Evolutionary conservation across 139 green algal species (phyloP).

Genomic region (Coelastrella sp.): DNA sequence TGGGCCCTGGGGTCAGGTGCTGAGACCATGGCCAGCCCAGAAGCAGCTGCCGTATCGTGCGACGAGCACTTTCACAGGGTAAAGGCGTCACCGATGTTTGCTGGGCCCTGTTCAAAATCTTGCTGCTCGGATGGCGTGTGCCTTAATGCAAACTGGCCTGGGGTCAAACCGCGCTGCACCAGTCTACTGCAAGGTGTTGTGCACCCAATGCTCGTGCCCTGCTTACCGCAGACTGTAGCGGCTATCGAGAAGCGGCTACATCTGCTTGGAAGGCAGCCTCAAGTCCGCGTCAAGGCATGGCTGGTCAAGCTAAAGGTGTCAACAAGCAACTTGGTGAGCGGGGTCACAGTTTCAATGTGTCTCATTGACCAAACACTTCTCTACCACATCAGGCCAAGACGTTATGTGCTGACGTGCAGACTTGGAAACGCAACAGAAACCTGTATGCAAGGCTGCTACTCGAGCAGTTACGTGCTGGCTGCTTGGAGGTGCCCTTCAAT

Average conservation of each 20-base stretch:
- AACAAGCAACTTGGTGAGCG: constrained; percentile 21
- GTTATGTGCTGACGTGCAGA: background rate
- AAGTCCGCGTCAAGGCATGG: constrained; percentile 69
- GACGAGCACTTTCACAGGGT: constrained; percentile 37
- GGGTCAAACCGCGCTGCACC: no score
- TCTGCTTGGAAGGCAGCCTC: constrained; percentile 47
- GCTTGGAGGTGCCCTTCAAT: constrained; percentile 69
- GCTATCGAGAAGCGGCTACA: constrained; percentile 35
- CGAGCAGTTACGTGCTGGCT: constrained; percentile 65
- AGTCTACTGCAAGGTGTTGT: background rate
- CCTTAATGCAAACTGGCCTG: no score
- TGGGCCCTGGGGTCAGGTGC: background rate
- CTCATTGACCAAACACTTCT: no score
- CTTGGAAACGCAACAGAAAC: constrained; percentile 83
- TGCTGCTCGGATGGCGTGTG: background rate
- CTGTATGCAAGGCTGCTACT: constrained; percentile 73
- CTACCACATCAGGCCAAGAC: no score
- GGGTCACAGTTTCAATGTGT: background rate
- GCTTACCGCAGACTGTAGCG: background rate
- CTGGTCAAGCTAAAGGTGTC: constrained; percentile 58
- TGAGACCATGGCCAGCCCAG: background rate
- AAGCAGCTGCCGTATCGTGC: background rate
- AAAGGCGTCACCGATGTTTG: background rate
- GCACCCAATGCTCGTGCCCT: background rate
- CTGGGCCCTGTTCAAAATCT: background rate